Evolutionary conservation across 306 rosid genomes (phyloP).

Genomic region (Astragalus glycyphyllos): DNA sequence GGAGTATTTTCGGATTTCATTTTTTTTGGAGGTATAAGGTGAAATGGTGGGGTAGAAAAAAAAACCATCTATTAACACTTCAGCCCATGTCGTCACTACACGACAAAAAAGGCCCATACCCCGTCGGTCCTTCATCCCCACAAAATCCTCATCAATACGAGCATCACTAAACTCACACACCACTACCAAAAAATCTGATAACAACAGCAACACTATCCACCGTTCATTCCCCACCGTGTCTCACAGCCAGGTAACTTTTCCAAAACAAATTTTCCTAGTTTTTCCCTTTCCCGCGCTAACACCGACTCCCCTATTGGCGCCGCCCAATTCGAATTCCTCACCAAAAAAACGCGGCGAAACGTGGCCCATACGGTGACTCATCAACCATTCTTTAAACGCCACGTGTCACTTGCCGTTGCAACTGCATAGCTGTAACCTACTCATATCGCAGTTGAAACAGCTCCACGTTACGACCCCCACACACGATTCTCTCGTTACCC

Average conservation of each 20-base stretch:
- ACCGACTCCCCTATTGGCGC: constrained; percentile 43
- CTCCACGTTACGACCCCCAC: constrained; percentile 23
- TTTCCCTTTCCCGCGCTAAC: constrained; percentile 65
- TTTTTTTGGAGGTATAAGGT: too few relatives aligned
- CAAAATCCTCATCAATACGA: neutral
- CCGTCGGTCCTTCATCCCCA: neutral
- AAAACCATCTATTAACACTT: neutral
- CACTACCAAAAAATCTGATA: neutral
- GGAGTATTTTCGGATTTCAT: too few relatives aligned
- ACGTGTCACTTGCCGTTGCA: constrained; percentile 2
- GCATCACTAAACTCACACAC: constrained; percentile 5
- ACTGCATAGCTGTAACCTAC: constrained; percentile 44
- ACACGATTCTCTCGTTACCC: neutral
- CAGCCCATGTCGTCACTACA: constrained; percentile 30
- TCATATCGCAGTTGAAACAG: constrained; percentile 25
- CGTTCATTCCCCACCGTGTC: constrained; percentile 11
- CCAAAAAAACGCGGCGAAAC: constrained; percentile 41
- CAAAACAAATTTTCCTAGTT: constrained; percentile 16
- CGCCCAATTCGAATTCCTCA: constrained; percentile 53
- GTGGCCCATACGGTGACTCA: constrained; percentile 15
- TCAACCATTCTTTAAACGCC: neutral
- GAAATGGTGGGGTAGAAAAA: too few relatives aligned
- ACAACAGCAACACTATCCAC: constrained; percentile 19
- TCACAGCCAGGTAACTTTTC: constrained; percentile 19
- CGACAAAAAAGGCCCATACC: constrained; percentile 44